These are phyloP conservation scores for Salix udensis DNA, from an alignment of 345 rosid species.

Conservation along the genomic window DNA sequence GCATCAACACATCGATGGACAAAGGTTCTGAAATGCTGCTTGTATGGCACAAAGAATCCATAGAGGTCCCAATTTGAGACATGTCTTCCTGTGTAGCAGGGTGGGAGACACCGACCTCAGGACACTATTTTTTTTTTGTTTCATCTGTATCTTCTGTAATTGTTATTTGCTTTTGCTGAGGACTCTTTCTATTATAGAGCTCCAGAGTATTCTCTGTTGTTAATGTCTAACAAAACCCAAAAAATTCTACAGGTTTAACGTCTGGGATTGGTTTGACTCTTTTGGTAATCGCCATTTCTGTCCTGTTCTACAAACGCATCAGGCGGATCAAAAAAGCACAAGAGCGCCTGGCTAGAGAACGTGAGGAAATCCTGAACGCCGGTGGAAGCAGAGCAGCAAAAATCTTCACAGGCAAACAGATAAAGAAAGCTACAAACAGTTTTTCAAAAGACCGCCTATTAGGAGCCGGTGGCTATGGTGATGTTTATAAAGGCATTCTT, in stretches of 20 bases:
- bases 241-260: conserved; percentile 11
- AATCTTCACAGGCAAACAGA: conserved; percentile 33
- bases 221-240: not conserved
- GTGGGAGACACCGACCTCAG: too few species aligned
- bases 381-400: conserved; percentile 37
- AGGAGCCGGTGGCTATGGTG: conserved; percentile 54
- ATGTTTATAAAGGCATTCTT: conserved; percentile 41
- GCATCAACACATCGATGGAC: too few species aligned
- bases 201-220: not conserved
- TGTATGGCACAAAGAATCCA: too few species aligned
- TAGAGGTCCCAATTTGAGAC: too few species aligned
- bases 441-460: conserved; percentile 42
- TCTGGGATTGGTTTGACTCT: not conserved
- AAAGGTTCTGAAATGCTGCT: too few species aligned
- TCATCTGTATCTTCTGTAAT: not conserved
- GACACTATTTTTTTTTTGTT: too few species aligned
- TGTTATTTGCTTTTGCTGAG: not conserved
- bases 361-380: conserved; percentile 37
- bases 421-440: conserved; percentile 41
- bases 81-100: too few species aligned
- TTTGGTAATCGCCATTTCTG: conserved; percentile 5
- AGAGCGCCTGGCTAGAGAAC: conserved; percentile 29
- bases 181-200: too few species aligned
- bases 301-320: conserved; percentile 30
- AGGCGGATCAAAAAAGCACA: conserved; percentile 26